These are phyloP conservation scores for Vigna angularis DNA, from an alignment of 306 rosid species.

Conservation along the genomic window DNA sequence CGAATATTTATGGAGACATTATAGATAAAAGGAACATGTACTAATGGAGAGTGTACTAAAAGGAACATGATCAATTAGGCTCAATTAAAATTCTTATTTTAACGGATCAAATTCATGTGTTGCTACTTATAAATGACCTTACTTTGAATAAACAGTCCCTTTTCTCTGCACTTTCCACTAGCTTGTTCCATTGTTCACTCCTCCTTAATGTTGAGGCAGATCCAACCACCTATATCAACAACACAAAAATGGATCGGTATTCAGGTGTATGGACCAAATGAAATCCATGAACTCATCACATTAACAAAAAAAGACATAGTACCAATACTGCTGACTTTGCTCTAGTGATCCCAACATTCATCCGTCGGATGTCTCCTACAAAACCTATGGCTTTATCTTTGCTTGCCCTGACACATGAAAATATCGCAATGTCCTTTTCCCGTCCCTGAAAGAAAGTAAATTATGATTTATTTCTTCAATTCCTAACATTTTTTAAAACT, in stretches of 20 bases:
- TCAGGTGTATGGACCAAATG: conserved; percentile 24
- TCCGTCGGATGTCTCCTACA: conserved; percentile 76
- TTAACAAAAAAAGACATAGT: conserved; percentile 40
- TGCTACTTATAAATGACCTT: conserved; percentile 33
- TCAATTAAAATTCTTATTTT: conserved; percentile 17
- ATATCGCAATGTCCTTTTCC: conserved; percentile 87
- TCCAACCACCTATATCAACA: conserved; percentile 76
- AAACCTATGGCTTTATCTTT: conserved; percentile 75
- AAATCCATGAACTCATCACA: conserved; percentile 31
- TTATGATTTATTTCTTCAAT: conserved; percentile 2
- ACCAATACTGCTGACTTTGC: conserved; percentile 95
- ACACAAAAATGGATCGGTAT: conserved; percentile 30
- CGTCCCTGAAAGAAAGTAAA: conserved; percentile 68
- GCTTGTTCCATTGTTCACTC: conserved; percentile 77
- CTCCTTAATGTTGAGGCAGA: conserved; percentile 84
- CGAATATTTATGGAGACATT: conserved; percentile 2
- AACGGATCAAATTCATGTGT: conserved; percentile 3
- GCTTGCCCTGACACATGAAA: conserved; percentile 94
- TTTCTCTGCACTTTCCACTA: conserved; percentile 82
- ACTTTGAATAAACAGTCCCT: conserved; percentile 70
- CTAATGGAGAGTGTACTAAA: not conserved
- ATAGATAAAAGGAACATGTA: not conserved
- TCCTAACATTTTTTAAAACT: conserved; percentile 8
- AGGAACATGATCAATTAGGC: conserved; percentile 1
- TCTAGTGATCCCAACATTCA: conserved; percentile 96